These are phyloP conservation scores for Penicillium sp. DNA, from an alignment of 2,329 filamentous ascomycete species.

Conservation along the genomic window DNA sequence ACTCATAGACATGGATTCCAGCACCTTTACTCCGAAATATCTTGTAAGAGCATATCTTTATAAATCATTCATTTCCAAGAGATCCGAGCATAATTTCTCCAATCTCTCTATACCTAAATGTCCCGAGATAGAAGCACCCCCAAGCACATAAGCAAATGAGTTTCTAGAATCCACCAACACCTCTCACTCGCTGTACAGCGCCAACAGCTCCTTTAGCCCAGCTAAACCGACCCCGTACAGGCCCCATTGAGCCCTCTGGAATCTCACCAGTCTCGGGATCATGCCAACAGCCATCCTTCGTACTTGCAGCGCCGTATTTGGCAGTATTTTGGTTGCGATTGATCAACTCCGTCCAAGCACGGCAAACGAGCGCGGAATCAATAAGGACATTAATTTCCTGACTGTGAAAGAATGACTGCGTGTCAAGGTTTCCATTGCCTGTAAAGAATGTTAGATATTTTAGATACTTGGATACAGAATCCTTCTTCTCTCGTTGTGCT, in stretches of 20 bases:
- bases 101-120: background rate
- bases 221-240: slow-evolving; percentile 56
- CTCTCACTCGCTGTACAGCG: slow-evolving; percentile 58
- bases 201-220: slow-evolving; percentile 61
- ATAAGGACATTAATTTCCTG: slow-evolving; percentile 77
- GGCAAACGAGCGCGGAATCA: slow-evolving; percentile 63
- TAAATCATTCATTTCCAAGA: background rate
- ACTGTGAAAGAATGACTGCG: slow-evolving; percentile 74
- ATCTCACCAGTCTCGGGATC: slow-evolving; percentile 50
- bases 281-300: slow-evolving; percentile 63
- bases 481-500: background rate
- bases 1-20: background rate
- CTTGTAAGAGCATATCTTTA: background rate
- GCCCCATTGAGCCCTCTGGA: slow-evolving; percentile 53
- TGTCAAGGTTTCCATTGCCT: slow-evolving; percentile 75
- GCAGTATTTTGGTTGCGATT: slow-evolving; percentile 67
- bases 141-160: background rate
- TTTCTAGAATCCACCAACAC: slow-evolving; percentile 55
- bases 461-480: background rate
- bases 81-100: background rate
- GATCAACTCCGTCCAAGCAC: slow-evolving; percentile 62
- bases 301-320: slow-evolving; percentile 55
- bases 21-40: background rate
- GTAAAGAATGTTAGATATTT: background rate
- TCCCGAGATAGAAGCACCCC: background rate